Base-by-base conservation (phyloP, 2,329 filamentous ascomycete genomes). In the Tolypocladium sp. region DNA sequence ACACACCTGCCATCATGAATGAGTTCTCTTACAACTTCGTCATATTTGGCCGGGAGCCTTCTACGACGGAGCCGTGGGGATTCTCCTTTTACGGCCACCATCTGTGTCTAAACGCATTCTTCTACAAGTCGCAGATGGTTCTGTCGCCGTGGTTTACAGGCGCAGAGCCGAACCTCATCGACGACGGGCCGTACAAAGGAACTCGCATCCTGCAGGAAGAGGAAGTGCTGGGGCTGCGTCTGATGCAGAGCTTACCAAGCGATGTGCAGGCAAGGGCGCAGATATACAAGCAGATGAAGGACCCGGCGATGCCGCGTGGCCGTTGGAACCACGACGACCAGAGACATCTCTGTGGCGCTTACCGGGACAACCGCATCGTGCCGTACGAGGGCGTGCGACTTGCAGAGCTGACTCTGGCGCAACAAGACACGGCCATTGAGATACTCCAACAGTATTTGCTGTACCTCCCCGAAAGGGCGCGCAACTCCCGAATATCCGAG, bases 251-350 rank as follows among this genome's bases (percentile, higher is more conserved):
- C 33, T 75, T 90, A 0, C 65, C 74, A 0, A 60, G 71, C 0
- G 76, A 76, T 2, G 64, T 78, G 22, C 82, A 85, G 66, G 46
- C 67, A 0, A 67, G 70, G 2, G 85, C 85, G 0, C 83, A 83
- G 60, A 74, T 83, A 0, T 91, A 82, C 69, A 78, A 79, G 57
- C 64, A 77, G 0, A 78, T 91, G 74, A 77, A 80, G 30, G 88
- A 91, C 59, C 81, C 83, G 0, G 78, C 74, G 0, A 91, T 91
- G 88, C 83, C 81, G 3, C 73, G 75, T 15, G 86, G 85, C 12
- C 80, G 89, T 9, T 92, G 89, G 89, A 92, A 92, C 69, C 86
- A 86, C 63, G 88, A 91, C 66, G 90, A 93, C 69, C 88, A 92
- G 74, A 80, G 89, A 7, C 89, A 92, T 66, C 70, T 91, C 5